Base-by-base conservation (phyloP, 2,329 filamentous ascomycete species). In the Corynespora cassiicola region DNA sequence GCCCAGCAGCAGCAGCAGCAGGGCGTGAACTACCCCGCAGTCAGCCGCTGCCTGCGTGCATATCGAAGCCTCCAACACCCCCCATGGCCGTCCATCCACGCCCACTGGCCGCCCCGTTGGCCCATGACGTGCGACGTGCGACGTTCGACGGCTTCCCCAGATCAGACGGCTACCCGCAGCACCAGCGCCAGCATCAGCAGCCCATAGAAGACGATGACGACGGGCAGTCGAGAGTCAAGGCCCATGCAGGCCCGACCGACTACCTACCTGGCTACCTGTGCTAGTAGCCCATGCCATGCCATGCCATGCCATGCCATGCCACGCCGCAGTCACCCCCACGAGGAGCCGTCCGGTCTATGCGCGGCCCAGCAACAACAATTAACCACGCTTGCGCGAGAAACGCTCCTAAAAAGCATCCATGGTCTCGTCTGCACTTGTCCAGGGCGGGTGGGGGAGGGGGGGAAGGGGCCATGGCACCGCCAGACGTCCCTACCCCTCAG, bases 341-440 rank as follows among this genome's bases (percentile, higher is more conserved):
- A 40, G 24, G 33, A 22, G 20, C 31, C 37, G 26, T 32, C 37
- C 28, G 31, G 18, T 20, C 20, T 24, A 36, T 36, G 44, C 42
- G 31, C 36, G 20, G 43, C 39, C 37, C 40, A 38, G 35, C 21
- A 12, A 29, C 34, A 35, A 22, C 25, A 47, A 55, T 50, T 48
- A 47, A 52, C 53, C 36, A 55, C 48, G 47, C 50, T 52, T 44
- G 46, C 49, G 44, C 52, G 49, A 43, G 50, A 56, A 36, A 48
- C 55, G 48, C 46, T 40, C 39, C 27, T n/a, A 9, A 29, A 28
- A 26, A 10, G 45, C 37, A 35, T 20, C 36, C 35, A 24, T 8
- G 22, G n/a, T n/a, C 22, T n/a, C 22, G 22, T 24, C 8, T n/a
- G 8, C 8, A 24, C n/a, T 8, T 29, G 26, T 29, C 7, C 31